Conservation (phyloP, 2,329 filamentous ascomycete species). For the Arthrocladium fulminans region DNA sequence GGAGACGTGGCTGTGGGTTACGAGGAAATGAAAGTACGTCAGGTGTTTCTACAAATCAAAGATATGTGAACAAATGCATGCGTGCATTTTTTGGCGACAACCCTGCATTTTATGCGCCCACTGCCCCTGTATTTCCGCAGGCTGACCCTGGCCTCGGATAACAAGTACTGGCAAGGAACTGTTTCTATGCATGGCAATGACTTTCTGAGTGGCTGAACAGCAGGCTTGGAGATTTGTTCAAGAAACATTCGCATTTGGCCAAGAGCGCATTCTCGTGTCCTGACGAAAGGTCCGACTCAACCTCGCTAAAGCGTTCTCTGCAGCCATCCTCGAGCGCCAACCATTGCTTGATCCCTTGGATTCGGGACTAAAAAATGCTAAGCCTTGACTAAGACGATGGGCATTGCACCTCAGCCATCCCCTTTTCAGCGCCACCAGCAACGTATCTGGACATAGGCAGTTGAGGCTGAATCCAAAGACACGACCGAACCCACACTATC, state of each 20-base stretch:
- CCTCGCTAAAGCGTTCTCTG: neutral
- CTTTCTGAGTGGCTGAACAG: too few species aligned
- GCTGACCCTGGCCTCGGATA: neutral
- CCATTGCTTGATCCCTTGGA: too few species aligned
- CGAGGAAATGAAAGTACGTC: neutral
- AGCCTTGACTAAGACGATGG: slow-evolving; percentile 1
- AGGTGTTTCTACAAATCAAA: slow-evolving; percentile 1
- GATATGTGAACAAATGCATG: neutral
- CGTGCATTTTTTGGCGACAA: neutral
- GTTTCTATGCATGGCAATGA: too few species aligned
- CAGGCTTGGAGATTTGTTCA: too few species aligned
- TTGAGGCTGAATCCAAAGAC: too few species aligned
- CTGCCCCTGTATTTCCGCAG: neutral
- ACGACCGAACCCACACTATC: too few species aligned
- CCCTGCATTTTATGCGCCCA: neutral
- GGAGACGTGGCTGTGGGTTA: neutral
- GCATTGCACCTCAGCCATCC: neutral
- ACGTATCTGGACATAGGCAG: too few species aligned
- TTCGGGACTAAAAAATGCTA: neutral
- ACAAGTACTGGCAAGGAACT: neutral
- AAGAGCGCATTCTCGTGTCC: too few species aligned
- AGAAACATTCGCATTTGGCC: too few species aligned
- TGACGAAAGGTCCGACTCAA: too few species aligned
- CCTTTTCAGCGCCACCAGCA: neutral
- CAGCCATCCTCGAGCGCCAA: neutral